Conservation (phyloP, 805 yeast genomes). For the Saturnispora silvae region DNA sequence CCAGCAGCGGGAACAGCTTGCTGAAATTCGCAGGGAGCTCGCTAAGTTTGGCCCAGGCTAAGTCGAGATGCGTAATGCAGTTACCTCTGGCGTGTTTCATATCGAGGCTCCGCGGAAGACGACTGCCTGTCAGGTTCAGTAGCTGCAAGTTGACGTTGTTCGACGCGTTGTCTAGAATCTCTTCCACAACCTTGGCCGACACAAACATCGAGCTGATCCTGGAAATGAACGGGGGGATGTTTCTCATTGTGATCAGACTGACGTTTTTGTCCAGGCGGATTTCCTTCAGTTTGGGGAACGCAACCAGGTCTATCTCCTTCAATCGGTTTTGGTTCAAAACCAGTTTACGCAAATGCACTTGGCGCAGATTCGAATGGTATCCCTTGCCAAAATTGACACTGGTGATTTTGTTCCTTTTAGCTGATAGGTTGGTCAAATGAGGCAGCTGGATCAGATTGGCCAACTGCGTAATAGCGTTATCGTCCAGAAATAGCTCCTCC, state of each 20-base stretch:
- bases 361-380: slow-evolving; percentile 25
- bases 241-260: slow-evolving; percentile 21
- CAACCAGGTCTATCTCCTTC: slow-evolving; percentile 19
- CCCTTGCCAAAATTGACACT: slow-evolving; percentile 13
- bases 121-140: slow-evolving; percentile 28
- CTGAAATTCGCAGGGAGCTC: slow-evolving; percentile 30
- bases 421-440: slow-evolving; percentile 30
- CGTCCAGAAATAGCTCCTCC: slow-evolving; percentile 34
- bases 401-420: slow-evolving; percentile 32
- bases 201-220: slow-evolving; percentile 36
- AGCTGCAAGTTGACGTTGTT: slow-evolving; percentile 20
- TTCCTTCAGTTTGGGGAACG: slow-evolving; percentile 31
- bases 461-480: slow-evolving; percentile 29
- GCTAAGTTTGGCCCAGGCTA: slow-evolving; percentile 38
- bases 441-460: slow-evolving; percentile 28
- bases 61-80: slow-evolving; percentile 30
- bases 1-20: slow-evolving; percentile 34
- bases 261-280: slow-evolving; percentile 36
- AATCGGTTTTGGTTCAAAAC: slow-evolving; percentile 9
- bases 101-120: too few relatives aligned
- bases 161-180: slow-evolving; percentile 13
- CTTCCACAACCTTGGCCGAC: slow-evolving; percentile 15
- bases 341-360: slow-evolving; percentile 8
- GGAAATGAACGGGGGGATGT: slow-evolving; percentile 28
- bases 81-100: too few relatives aligned